These are phyloP conservation scores for Fusarium bulbicola DNA, from an alignment of 2,329 filamentous ascomycete species.

Conservation along the genomic window DNA sequence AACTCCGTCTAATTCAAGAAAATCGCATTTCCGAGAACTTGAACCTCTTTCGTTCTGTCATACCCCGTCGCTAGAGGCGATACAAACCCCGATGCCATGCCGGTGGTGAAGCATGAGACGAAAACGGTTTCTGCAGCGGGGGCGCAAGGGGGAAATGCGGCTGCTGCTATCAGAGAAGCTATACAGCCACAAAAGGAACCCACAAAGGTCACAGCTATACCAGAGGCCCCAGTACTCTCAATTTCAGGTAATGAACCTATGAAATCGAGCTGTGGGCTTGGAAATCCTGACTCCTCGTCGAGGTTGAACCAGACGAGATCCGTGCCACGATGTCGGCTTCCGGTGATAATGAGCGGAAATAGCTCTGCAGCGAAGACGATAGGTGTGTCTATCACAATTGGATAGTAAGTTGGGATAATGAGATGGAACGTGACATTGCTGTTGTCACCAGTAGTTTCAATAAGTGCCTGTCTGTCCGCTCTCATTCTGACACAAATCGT, in stretches of 20 bases:
- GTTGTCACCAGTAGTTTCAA: rapidly evolving
- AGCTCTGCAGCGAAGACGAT: rapidly evolving
- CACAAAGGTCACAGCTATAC: rapidly evolving
- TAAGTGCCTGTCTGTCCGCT: not conserved
- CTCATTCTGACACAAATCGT: not conserved
- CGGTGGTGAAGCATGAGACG: not conserved
- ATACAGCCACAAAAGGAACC: rapidly evolving
- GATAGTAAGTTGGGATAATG: not conserved
- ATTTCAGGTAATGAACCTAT: no score
- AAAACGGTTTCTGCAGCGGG: rapidly evolving
- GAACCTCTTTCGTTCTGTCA: no score
- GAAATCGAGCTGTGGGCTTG: not conserved
- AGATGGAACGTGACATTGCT: rapidly evolving
- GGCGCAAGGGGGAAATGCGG: not conserved
- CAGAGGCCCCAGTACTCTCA: no score
- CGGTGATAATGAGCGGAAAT: not conserved
- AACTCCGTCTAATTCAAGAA: not conserved
- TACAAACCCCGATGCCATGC: not conserved
- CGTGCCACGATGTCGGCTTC: not conserved
- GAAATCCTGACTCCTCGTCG: rapidly evolving
- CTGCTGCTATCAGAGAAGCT: rapidly evolving
- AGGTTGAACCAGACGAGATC: not conserved
- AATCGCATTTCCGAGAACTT: not conserved
- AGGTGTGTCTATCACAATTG: not conserved
- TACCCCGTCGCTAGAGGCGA: no score